Evolutionary conservation across 1,284 basidiomycete genomes (phyloP).

Genomic region (Boletus putidus): DNA sequence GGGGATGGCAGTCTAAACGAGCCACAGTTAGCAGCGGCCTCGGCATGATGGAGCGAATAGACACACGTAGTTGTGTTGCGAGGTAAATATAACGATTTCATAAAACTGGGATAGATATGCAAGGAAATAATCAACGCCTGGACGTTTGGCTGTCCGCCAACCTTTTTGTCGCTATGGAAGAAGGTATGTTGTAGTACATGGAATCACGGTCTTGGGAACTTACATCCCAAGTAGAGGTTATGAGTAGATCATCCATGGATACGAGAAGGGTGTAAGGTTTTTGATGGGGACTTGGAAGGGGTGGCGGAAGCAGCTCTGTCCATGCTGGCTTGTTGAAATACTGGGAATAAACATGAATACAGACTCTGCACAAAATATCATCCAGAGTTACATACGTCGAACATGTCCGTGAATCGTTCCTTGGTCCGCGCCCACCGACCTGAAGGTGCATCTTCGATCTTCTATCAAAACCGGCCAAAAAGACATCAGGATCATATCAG

Average conservation of each 20-base stretch:
- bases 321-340: slow-evolving; percentile 92
- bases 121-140: slow-evolving; percentile 97
- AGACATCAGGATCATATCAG: slow-evolving; percentile 21
- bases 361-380: neutral
- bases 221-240: slow-evolving; percentile 94
- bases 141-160: slow-evolving; percentile 91
- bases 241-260: slow-evolving; percentile 89
- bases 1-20: slow-evolving; percentile 78
- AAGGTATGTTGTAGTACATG: neutral
- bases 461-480: slow-evolving; percentile 39
- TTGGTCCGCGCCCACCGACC: slow-evolving; percentile 44
- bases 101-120: slow-evolving; percentile 97
- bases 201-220: slow-evolving; percentile 37
- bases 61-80: slow-evolving; percentile 86
- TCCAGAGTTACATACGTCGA: too few relatives aligned
- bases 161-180: slow-evolving; percentile 70
- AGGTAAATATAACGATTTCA: slow-evolving; percentile 96
- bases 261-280: slow-evolving; percentile 92
- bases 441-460: slow-evolving; percentile 54
- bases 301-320: slow-evolving; percentile 88
- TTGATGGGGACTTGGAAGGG: slow-evolving; percentile 79
- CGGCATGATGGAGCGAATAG: neutral
- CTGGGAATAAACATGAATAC: slow-evolving; percentile 43
- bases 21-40: neutral
- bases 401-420: too few relatives aligned